Evolutionary conservation across 345 rosid genomes (phyloP), one percentile per base, ranked within the genome.

Genomic region (Viola odorata): DNA sequence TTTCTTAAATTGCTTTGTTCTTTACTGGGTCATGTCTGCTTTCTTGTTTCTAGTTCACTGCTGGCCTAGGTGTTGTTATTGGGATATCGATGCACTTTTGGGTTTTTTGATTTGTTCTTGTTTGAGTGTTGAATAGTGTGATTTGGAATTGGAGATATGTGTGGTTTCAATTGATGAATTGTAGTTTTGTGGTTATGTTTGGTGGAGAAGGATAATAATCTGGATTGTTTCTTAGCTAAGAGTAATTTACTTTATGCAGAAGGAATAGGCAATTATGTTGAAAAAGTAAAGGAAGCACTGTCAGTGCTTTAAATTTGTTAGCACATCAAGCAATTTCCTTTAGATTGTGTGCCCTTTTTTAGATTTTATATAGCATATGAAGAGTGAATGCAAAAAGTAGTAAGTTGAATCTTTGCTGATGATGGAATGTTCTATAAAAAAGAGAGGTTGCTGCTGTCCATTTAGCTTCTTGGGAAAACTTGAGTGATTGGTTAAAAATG

Each of bases 21-120:
- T 60, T 45, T 69, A 12, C 3, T 55, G 65, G 55, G 67, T 45
- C 50, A 64, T 45, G 11, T 41, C 4, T 63, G 3, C 14, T 63
- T 63, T 42, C 7, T 37, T 39, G 56, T 5, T 42, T 37, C 47
- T 44, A 4, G 9, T n/a, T 16, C 12, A 32, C 47, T 36, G 12
- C 13, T 37, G 23, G 5, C 32, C 5, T 48, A 23, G 32, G 1
- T 23, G 32, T 23, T 23, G 32, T 23, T 23, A 1, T 23, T 23
- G 32, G 32, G 32, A 23, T 23, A 23, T 23, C 32, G 32, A 23
- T 23, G 32, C 32, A 23, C 45, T 12, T 16, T n/a, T 42, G 37
- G 4, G 38, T 48, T 23, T 17, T 5, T 7, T 12, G 39, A 5
- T 55, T n/a, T 38, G 5, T 37, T 9, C 12, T 39, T 8, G 16